Conservation (phyloP, 2,329 filamentous ascomycete species). For the Pyrenochaeta sp. region DNA sequence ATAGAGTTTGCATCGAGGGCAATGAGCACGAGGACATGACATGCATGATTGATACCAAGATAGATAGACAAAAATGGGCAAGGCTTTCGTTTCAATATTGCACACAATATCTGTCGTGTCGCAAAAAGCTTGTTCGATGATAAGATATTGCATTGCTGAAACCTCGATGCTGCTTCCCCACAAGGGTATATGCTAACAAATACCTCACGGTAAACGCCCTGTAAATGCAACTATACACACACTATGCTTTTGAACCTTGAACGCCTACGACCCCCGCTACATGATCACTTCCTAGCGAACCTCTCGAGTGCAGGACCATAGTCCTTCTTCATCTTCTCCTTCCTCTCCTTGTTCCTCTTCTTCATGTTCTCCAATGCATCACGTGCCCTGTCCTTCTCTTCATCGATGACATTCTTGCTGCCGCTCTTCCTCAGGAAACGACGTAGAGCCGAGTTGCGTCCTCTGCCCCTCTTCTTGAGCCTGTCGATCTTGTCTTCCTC, state of each 20-base stretch:
- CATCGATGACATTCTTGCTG: slow-evolving; percentile 93
- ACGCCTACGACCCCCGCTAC: neutral
- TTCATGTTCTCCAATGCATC: slow-evolving; percentile 79
- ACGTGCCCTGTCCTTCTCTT: slow-evolving; percentile 87
- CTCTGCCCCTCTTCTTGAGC: slow-evolving; percentile 79
- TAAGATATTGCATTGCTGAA: neutral
- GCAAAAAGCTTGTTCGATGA: neutral
- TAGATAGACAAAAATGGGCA: slow-evolving; percentile 30
- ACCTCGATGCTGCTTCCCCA: neutral
- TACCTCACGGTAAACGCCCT: slow-evolving; percentile 16
- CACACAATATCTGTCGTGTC: neutral
- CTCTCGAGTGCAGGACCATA: slow-evolving; percentile 86
- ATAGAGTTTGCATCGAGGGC: neutral
- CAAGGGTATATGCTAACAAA: slow-evolving; percentile 21
- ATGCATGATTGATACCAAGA: slow-evolving; percentile 24
- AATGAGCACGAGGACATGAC: slow-evolving; percentile 1
- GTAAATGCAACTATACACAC: slow-evolving; percentile 8
- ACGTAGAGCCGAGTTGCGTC: slow-evolving; percentile 87
- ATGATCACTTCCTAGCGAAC: slow-evolving; percentile 74
- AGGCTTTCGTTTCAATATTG: slow-evolving; percentile 5
- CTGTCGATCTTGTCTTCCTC: slow-evolving; percentile 66
- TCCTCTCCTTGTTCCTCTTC: slow-evolving; percentile 55
- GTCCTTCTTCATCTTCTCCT: slow-evolving; percentile 68
- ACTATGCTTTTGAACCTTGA: neutral
- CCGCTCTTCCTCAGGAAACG: slow-evolving; percentile 93